phyloP scores from a whole-genome alignment of 2,329 filamentous ascomycete species.

The Cercospora sojina region DNA sequence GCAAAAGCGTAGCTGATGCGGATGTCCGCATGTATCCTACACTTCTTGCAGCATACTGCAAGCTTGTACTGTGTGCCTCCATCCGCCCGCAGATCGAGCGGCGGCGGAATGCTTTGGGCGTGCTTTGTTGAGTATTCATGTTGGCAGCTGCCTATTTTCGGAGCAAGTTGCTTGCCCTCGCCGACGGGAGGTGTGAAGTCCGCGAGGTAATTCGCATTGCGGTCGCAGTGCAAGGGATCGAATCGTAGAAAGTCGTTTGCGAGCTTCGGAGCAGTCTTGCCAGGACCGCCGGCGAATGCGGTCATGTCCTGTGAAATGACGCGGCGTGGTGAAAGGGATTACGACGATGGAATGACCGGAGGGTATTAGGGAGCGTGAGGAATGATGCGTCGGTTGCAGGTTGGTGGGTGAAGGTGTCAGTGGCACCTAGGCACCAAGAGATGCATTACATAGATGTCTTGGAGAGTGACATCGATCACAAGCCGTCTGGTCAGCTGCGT shows the following conservation, averaged over 20 bases:
- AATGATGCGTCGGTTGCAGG: constrained; percentile 4
- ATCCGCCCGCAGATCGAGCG: constrained; percentile 43
- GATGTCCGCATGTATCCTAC: constrained; percentile 62
- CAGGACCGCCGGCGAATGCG: constrained; percentile 32
- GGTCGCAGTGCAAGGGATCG: constrained; percentile 49
- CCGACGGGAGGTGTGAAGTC: constrained; percentile 57
- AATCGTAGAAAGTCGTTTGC: constrained; percentile 54
- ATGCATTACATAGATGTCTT: constrained; percentile 5
- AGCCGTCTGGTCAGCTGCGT: constrained; percentile 5
- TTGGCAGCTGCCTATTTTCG: constrained; percentile 52
- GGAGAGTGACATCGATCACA: constrained; percentile 3
- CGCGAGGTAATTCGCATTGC: constrained; percentile 49
- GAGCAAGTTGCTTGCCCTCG: constrained; percentile 36
- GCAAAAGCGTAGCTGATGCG: constrained; percentile 50
- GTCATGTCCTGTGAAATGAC: constrained; percentile 18
- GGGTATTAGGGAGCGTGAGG: neutral
- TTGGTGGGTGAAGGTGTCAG: neutral
- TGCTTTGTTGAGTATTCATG: constrained; percentile 61
- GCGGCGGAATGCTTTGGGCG: constrained; percentile 53
- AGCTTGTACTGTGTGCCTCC: constrained; percentile 53
- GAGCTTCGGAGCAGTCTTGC: constrained; percentile 53
- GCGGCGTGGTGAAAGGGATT: constrained; percentile 1
- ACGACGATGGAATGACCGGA: neutral
- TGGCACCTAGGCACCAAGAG: constrained; percentile 12
- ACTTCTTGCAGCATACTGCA: constrained; percentile 61